These are phyloP conservation scores for Chrysanthemum seticuspe DNA, from an alignment of 129 eudicot species.

Conservation along the genomic window DNA sequence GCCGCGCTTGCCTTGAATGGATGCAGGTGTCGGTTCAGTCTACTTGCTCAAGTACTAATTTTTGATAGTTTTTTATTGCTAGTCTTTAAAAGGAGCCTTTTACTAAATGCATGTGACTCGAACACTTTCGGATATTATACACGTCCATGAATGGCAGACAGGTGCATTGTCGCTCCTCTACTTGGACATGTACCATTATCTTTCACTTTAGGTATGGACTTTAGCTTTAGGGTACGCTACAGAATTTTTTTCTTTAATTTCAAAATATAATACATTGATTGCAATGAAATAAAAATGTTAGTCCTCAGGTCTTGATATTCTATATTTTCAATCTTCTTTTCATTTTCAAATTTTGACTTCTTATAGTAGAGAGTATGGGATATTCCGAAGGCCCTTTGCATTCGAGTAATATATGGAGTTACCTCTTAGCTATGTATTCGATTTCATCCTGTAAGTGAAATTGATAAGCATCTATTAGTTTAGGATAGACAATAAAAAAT, in stretches of 20 bases:
- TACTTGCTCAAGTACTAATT: not conserved
- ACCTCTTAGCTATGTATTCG: too few relatives aligned
- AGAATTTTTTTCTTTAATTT: not conserved
- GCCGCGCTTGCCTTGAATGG: conserved; percentile 95
- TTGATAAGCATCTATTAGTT: too few relatives aligned
- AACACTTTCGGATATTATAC: conserved; percentile 76
- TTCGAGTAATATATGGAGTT: too few relatives aligned
- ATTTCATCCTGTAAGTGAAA: too few relatives aligned
- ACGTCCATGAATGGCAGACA: conserved; percentile 93
- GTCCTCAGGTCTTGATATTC: too few relatives aligned
- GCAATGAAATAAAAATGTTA: too few relatives aligned
- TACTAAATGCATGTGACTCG: conserved; percentile 55
- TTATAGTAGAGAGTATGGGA: too few relatives aligned
- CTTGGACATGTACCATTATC: conserved; percentile 86
- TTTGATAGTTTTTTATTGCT: not conserved
- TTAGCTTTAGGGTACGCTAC: not conserved
- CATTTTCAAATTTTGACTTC: too few relatives aligned
- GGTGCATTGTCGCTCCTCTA: conserved; percentile 66
- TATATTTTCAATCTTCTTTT: too few relatives aligned
- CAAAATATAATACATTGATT: too few relatives aligned
- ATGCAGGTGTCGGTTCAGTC: conserved; percentile 59
- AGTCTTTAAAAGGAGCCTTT: not conserved
- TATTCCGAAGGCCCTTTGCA: too few relatives aligned
- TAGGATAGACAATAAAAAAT: too few relatives aligned
- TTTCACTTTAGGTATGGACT: conserved; percentile 62